phyloP scores from a whole-genome alignment of 495 filamentous ascomycete genomes.

The Talaromyces nanjingensis region DNA sequence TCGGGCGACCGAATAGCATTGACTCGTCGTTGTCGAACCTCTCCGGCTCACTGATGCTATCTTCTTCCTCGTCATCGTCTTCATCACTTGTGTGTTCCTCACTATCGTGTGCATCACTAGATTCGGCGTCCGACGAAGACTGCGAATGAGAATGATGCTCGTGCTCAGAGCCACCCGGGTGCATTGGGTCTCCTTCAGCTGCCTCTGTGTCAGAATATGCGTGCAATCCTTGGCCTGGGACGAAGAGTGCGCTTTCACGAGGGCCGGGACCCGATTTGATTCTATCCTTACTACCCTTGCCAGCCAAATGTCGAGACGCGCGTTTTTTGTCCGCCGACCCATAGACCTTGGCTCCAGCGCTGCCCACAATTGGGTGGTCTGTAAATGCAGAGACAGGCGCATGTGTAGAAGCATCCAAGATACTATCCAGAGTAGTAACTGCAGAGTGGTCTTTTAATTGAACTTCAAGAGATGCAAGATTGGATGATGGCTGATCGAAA shows the following conservation, averaged over 20 bases:
- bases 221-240: neutral
- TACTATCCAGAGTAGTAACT: constrained; percentile 82
- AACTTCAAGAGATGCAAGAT: constrained; percentile 44
- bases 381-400: constrained; percentile 95
- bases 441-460: constrained; percentile 74
- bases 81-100: constrained; percentile 11
- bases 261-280: constrained; percentile 20
- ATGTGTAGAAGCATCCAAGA: constrained; percentile 85
- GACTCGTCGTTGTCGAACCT: constrained; percentile 35
- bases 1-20: constrained; percentile 63
- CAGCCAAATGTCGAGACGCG: constrained; percentile 16
- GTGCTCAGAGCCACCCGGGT: neutral
- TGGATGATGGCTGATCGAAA: constrained; percentile 64
- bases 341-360: constrained; percentile 60
- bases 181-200: neutral
- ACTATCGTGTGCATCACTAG: constrained; percentile 12
- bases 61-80: constrained; percentile 26
- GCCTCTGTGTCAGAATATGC: constrained; percentile 3
- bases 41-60: constrained; percentile 22
- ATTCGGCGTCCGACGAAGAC: constrained; percentile 10
- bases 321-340: constrained; percentile 31
- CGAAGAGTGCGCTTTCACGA: constrained; percentile 1
- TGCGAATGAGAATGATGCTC: constrained; percentile 12
- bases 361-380: constrained; percentile 80
- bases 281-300: constrained; percentile 16